Percentiles rank a stretch among this genome's conserved stretches.
phyloP scores from a whole-genome alignment of 352 stramenopile genomes.

The Globisporangium splendens region DNA sequence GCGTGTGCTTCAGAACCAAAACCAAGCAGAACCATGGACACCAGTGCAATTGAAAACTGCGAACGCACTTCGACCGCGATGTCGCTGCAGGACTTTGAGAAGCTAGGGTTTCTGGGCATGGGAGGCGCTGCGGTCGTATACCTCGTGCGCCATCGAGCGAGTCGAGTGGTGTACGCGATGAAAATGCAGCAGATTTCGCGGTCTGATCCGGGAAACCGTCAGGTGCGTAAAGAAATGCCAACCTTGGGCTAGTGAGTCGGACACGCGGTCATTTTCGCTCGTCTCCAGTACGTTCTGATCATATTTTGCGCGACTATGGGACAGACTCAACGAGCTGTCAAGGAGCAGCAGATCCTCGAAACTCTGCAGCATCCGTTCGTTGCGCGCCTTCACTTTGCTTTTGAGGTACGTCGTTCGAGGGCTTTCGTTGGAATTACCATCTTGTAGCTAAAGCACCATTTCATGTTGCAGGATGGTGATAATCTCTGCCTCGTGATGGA shows the following conservation, averaged over 20 bases:
- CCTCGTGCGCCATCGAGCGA: constrained; percentile 22
- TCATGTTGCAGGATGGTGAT: constrained; percentile 10
- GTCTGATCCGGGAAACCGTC: constrained; percentile 4
- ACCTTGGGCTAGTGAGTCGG: no score
- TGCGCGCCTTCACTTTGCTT: constrained; percentile 19
- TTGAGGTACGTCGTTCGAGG: constrained; percentile 8
- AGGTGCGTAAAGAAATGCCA: no score
- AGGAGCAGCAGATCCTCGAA: constrained; percentile 26
- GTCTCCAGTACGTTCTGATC: no score
- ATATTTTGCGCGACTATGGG: no score
- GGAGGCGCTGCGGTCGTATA: constrained; percentile 27
- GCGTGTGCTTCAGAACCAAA: no score
- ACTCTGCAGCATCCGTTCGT: constrained; percentile 30
- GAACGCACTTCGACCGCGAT: background rate
- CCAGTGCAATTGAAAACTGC: no score
- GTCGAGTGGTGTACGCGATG: constrained; percentile 20
- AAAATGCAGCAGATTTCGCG: constrained; percentile 19
- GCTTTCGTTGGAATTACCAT: background rate
- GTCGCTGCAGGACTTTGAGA: constrained; percentile 22
- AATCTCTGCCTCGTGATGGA: constrained; percentile 24
- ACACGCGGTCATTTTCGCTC: no score
- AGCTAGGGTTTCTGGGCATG: constrained; percentile 3
- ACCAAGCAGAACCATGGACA: no score
- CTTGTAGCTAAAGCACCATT: background rate
- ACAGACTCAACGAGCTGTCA: constrained; percentile 19